These are phyloP conservation scores for Nicotiana rustica DNA, from an alignment of 305 asterid genomes.

Conservation along the genomic window DNA sequence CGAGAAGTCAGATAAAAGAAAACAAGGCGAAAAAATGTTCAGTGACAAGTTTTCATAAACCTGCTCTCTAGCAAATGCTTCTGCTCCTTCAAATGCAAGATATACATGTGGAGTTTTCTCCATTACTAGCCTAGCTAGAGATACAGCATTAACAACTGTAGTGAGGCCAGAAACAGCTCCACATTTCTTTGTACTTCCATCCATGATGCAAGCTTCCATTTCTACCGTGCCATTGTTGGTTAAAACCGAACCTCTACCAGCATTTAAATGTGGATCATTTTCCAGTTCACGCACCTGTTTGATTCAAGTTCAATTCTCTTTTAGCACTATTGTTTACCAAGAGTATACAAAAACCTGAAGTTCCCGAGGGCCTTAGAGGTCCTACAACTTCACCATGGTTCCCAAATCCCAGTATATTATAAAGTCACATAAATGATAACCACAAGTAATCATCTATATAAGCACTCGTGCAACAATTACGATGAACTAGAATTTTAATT, in stretches of 20 bases:
- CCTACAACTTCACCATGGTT: too few species aligned
- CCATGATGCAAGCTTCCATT: conserved; percentile 95
- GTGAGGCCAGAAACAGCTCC: conserved; percentile 88
- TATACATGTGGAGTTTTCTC: conserved; percentile 89
- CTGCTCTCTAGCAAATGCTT: conserved; percentile 81
- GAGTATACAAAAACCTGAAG: neutral
- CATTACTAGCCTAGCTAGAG: conserved; percentile 89
- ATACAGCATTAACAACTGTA: conserved; percentile 73
- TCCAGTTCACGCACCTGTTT: conserved; percentile 79
- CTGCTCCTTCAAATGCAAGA: conserved; percentile 89
- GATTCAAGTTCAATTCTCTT: neutral
- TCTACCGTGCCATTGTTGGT: conserved; percentile 76
- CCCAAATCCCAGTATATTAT: too few species aligned
- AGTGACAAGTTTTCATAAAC: conserved; percentile 43
- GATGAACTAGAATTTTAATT: too few species aligned
- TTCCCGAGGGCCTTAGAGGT: neutral
- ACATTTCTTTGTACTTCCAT: conserved; percentile 75
- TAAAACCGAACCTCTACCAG: conserved; percentile 82
- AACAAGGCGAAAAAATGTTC: neutral
- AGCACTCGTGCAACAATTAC: too few species aligned
- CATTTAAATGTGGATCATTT: conserved; percentile 72
- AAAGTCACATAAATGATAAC: too few species aligned
- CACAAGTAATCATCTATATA: too few species aligned
- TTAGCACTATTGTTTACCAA: neutral
- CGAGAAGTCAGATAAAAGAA: too few species aligned